A percentile compares a stretch with the other conserved stretches of the same genome.
These are phyloP conservation scores for Paecilomyces sp. DNA, from an alignment of 2,329 filamentous ascomycete species.

Conservation along the genomic window DNA sequence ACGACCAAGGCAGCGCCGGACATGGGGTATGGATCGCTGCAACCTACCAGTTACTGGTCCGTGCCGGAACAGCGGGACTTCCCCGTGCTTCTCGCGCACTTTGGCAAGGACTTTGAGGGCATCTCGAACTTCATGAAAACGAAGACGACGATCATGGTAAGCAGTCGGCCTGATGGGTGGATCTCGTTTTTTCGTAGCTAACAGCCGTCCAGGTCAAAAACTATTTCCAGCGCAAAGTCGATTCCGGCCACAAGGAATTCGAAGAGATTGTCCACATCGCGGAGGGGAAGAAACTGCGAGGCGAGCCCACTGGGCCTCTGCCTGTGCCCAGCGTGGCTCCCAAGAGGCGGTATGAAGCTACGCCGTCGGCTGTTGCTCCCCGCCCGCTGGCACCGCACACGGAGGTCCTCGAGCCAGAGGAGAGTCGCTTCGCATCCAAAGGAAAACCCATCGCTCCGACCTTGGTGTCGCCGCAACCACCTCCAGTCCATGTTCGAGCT, in stretches of 20 bases:
- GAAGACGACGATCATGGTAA: slow-evolving; percentile 46
- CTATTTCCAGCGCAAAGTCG: slow-evolving; percentile 39
- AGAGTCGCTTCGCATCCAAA: slow-evolving; percentile 21
- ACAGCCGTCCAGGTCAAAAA: slow-evolving; percentile 39
- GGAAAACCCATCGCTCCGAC: slow-evolving; percentile 18
- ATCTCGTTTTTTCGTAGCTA: not conserved
- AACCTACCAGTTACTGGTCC: slow-evolving; percentile 47
- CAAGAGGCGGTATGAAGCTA: slow-evolving; percentile 43
- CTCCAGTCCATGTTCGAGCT: slow-evolving; percentile 20
- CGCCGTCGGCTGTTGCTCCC: slow-evolving; percentile 33
- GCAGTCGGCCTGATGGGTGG: slow-evolving; percentile 7
- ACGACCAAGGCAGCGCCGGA: slow-evolving; percentile 16
- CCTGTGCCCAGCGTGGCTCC: slow-evolving; percentile 37
- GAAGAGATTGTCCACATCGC: slow-evolving; percentile 36
- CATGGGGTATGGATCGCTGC: slow-evolving; percentile 29
- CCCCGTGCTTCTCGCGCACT: slow-evolving; percentile 37
- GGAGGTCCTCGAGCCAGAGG: slow-evolving; percentile 29
- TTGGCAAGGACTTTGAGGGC: slow-evolving; percentile 41
- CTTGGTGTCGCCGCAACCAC: slow-evolving; percentile 22
- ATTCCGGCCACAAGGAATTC: slow-evolving; percentile 37
- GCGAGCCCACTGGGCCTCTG: slow-evolving; percentile 36
- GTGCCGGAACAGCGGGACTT: slow-evolving; percentile 44
- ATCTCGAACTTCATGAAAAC: slow-evolving; percentile 46
- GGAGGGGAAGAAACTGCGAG: slow-evolving; percentile 38
- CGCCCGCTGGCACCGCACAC: slow-evolving; percentile 36